Conservation (phyloP, 768 basidiomycete species). For the Holtermanniella nyarrowii region DNA sequence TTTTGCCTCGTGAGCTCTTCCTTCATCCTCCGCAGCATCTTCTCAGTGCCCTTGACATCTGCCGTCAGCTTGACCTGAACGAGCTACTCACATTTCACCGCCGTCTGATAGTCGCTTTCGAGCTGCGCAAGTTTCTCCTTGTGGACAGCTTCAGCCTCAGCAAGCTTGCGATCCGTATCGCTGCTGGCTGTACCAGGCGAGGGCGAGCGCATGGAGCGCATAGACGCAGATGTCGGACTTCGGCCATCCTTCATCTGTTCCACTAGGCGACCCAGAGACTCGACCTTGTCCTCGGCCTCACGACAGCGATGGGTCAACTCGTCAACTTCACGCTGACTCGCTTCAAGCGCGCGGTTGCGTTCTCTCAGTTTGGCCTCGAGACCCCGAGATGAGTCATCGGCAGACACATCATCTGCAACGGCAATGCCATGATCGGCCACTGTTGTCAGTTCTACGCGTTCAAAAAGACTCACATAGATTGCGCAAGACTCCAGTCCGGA, state of each 20-base stretch:
- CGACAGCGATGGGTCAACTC: conserved; percentile 56
- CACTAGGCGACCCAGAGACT: conserved; percentile 55
- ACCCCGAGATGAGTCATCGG: conserved; percentile 45
- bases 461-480: conserved; percentile 47
- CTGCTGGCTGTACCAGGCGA: conserved; percentile 43
- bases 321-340: conserved; percentile 64
- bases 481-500: conserved; percentile 69
- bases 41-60: conserved; percentile 97
- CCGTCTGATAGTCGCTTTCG: conserved; percentile 77
- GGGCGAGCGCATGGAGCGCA: conserved; percentile 37
- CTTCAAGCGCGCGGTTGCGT: conserved; percentile 59
- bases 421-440: conserved; percentile 78
- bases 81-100: not conserved
- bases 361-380: conserved; percentile 71
- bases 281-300: conserved; percentile 63
- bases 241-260: conserved; percentile 56
- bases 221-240: conserved; percentile 44
- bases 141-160: conserved; percentile 67
- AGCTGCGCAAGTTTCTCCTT: conserved; percentile 74
- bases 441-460: not conserved
- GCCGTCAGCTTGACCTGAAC: not conserved
- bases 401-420: conserved; percentile 60
- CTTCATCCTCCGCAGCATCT: conserved; percentile 93
- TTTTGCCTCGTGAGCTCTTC: conserved; percentile 82
- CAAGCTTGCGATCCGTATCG: conserved; percentile 67